These are phyloP conservation scores for Fomitiporia mediterranea DNA, from an alignment of 1,284 basidiomycete genomes.

Conservation along the genomic window DNA sequence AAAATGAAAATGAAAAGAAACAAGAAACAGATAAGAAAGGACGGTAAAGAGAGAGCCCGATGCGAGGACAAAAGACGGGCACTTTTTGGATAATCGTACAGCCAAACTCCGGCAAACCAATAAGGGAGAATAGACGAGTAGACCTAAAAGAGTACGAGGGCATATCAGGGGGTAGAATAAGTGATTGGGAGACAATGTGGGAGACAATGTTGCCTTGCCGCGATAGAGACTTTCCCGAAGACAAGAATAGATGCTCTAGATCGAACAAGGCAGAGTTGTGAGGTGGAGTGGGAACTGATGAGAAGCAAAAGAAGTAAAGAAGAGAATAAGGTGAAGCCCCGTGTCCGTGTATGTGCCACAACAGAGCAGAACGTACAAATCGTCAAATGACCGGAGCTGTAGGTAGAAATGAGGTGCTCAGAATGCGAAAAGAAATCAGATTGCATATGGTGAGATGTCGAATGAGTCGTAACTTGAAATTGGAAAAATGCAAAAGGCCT, in stretches of 20 bases:
- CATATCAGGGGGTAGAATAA: background rate
- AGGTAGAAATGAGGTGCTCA: background rate
- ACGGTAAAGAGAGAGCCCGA: background rate
- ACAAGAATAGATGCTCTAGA: background rate
- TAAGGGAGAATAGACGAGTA: background rate
- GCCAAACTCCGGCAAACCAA: constrained; percentile 2
- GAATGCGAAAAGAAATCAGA: background rate
- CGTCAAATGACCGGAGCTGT: background rate
- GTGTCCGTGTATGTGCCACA: constrained; percentile 2
- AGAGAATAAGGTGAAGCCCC: background rate
- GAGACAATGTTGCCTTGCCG: background rate
- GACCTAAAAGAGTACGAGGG: background rate
- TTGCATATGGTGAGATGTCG: background rate
- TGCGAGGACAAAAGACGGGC: background rate
- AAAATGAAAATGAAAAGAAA: background rate
- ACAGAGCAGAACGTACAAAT: background rate
- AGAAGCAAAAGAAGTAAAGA: background rate
- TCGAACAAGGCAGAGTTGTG: background rate
- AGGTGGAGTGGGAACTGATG: background rate
- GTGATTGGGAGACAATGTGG: background rate
- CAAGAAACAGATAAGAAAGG: background rate
- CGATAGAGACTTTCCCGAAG: background rate
- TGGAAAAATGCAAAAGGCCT: background rate
- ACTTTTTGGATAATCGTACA: constrained; percentile 11
- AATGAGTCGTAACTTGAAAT: background rate